Evolutionary conservation across 371 early-diverging fungal genomes (phyloP).

Genomic region (Phascolomyces articulosus): DNA sequence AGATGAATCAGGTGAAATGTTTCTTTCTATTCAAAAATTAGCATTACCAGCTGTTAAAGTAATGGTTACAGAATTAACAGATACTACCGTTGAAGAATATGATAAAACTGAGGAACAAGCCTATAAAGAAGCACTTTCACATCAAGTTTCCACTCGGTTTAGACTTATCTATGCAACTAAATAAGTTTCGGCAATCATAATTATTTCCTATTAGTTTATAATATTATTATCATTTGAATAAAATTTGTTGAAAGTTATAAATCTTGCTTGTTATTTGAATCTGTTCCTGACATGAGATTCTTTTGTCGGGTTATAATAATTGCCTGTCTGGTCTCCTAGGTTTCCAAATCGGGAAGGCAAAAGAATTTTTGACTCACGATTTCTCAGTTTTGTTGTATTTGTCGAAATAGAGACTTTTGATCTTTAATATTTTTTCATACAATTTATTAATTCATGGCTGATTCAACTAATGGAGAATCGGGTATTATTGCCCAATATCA

Average conservation of each 20-base stretch:
- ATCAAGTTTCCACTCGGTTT: constrained; percentile 30
- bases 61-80: constrained; percentile 35
- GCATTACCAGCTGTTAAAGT: constrained; percentile 45
- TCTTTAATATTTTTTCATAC: not conserved
- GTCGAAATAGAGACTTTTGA: not conserved
- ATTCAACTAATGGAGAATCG: not conserved
- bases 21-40: constrained; percentile 35
- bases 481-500: constrained; percentile 27
- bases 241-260: too few species aligned
- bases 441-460: not conserved
- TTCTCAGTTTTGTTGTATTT: not conserved
- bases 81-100: constrained; percentile 23
- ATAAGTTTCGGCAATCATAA: not conserved
- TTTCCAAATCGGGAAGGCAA: too few species aligned
- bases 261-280: too few species aligned
- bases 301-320: too few species aligned
- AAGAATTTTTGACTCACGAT: too few species aligned
- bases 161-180: constrained; percentile 36
- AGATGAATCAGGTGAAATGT: constrained; percentile 31
- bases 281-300: too few species aligned
- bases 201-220: too few species aligned
- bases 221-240: too few species aligned
- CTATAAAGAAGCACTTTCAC: constrained; percentile 22
- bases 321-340: too few species aligned
- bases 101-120: constrained; percentile 22